These are phyloP conservation scores for Colletotrichum abscissum DNA, from an alignment of 2,329 filamentous ascomycete species.

Conservation along the genomic window DNA sequence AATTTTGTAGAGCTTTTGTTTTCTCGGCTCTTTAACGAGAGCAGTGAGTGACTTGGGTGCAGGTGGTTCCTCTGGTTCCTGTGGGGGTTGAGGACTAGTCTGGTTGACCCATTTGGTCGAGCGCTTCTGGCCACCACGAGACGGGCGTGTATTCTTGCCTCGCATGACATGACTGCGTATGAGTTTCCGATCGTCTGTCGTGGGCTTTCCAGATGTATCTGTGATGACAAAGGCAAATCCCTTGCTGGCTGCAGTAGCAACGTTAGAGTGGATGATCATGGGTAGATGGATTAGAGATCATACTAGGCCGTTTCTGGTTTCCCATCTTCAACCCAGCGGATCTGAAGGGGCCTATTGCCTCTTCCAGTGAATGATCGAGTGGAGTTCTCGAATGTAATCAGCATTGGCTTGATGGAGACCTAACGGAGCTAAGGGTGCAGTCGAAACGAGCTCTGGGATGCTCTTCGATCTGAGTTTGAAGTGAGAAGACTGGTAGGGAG, in stretches of 20 bases:
- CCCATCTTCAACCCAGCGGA: neutral
- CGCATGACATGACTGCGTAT: constrained; percentile 37
- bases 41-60: neutral
- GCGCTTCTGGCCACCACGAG: neutral
- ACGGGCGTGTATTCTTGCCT: constrained; percentile 29
- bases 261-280: neutral
- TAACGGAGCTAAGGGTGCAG: neutral
- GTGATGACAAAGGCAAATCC: constrained; percentile 44
- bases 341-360: neutral
- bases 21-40: neutral
- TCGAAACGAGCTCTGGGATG: neutral
- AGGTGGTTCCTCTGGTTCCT: no score
- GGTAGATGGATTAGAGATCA: neutral
- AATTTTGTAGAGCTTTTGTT: neutral
- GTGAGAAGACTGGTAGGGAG: neutral
- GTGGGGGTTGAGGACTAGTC: neutral
- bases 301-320: constrained; percentile 11
- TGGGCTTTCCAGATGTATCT: constrained; percentile 39
- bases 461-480: neutral
- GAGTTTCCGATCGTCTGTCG: constrained; percentile 39
- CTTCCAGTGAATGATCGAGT: neutral
- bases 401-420: neutral
- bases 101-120: neutral
- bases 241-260: constrained; percentile 19
- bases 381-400: neutral